These are phyloP conservation scores for Talaromyces adpressus DNA, from an alignment of 495 filamentous ascomycete genomes.

Conservation along the genomic window DNA sequence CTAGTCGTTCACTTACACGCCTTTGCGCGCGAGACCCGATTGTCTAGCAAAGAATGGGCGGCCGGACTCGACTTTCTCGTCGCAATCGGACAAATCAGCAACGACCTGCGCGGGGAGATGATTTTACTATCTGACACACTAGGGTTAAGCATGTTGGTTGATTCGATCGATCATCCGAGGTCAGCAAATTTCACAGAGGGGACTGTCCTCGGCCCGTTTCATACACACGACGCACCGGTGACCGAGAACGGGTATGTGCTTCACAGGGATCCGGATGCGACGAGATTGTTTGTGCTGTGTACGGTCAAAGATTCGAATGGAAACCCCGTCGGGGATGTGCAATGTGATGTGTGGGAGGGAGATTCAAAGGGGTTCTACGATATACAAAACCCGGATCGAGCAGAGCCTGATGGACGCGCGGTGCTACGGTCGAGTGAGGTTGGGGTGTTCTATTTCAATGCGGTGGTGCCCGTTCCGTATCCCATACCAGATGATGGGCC, in stretches of 20 bases:
- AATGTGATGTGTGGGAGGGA: slow-evolving; percentile 80
- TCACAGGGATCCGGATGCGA: slow-evolving; percentile 41
- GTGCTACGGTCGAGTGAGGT: slow-evolving; percentile 57
- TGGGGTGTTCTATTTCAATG: slow-evolving; percentile 72
- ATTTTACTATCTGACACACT: slow-evolving; percentile 78
- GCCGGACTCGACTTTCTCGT: slow-evolving; percentile 52
- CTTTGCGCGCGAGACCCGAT: slow-evolving; percentile 61
- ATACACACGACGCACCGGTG: slow-evolving; percentile 67
- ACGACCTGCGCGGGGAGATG: slow-evolving; percentile 66
- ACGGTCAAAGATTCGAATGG: slow-evolving; percentile 58
- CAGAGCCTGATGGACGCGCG: slow-evolving; percentile 62
- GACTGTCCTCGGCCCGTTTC: slow-evolving; percentile 77
- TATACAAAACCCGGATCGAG: slow-evolving; percentile 59
- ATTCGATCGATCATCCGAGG: slow-evolving; percentile 73
- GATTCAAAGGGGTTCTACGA: slow-evolving; percentile 74
- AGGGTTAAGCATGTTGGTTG: slow-evolving; percentile 70
- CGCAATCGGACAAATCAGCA: slow-evolving; percentile 55
- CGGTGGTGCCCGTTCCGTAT: slow-evolving; percentile 71
- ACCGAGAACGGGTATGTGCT: slow-evolving; percentile 53
- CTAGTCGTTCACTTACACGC: slow-evolving; percentile 63
- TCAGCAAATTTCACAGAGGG: slow-evolving; percentile 61
- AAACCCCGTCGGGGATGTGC: slow-evolving; percentile 53
- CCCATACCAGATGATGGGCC: slow-evolving; percentile 77
- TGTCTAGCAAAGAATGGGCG: slow-evolving; percentile 66
- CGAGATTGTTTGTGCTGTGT: slow-evolving; percentile 59